Base-by-base conservation (phyloP, 2,329 filamentous ascomycete genomes). In the Sphaceloma murrayae region DNA sequence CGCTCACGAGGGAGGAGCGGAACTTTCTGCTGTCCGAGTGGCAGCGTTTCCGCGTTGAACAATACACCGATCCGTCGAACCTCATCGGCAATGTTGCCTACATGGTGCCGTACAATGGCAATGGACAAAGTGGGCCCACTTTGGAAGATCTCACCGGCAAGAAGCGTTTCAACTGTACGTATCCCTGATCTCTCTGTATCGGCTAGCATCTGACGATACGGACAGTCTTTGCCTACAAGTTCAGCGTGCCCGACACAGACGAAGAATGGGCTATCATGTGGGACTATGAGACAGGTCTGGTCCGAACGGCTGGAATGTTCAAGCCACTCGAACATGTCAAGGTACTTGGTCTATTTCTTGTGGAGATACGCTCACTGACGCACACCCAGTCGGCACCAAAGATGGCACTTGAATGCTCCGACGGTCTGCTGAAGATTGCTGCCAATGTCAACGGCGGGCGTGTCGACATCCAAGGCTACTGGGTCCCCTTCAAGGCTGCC, bases 211-310 rank as follows among this genome's bases (percentile, higher is more conserved):
- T 51, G 34, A 53, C 38, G 17, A 2, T 58, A 58, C n/a, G 53
- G 14, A 34, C 50, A 91, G 85, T 86, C 18, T 88, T 88, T 60
- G 78, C 87, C 54, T 96, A 95, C 62, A 78, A 76, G 26, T 95
- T 93, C 68, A 75, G 71, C 53, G 60, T 82, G 3, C 83, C 83
- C 0, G 77, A 72, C 8, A 75, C 48, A 1, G 48, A 80, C 2
- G 73, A 70, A 50, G 70, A 75, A 43, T 88, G 82, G 60, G 77
- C 75, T 1, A 79, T 96, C 49, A 87, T 95, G 77, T 98, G 91
- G 91, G 91, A 98, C 62, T 95, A 95, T 67, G 89, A 93, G 55
- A 78, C 89, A 49, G 91, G 91, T 6, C 78, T 96, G 21, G 88
- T 96, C 50, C 80, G 89, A 49, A 93, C 94, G 63, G 95, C 88